Conservation (phyloP, 768 basidiomycete species). For the Collybia sordida region DNA sequence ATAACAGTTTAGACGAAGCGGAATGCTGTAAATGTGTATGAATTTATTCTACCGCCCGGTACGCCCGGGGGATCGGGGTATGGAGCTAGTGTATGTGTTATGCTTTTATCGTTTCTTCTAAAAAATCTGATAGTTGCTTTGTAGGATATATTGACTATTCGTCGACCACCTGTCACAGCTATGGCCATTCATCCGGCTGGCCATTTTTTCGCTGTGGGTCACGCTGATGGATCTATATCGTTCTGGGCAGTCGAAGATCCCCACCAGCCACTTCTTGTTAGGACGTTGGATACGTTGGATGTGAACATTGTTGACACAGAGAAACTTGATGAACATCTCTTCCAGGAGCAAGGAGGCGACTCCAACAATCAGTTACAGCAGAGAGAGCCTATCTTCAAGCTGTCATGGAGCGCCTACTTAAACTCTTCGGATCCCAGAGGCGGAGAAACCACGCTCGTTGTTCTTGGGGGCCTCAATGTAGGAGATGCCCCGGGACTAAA, state of each 20-base stretch:
- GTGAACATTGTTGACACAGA: slow-evolving; percentile 54
- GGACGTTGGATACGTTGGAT: slow-evolving; percentile 59
- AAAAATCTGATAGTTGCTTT: not conserved
- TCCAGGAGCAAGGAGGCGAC: slow-evolving; percentile 15
- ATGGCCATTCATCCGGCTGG: slow-evolving; percentile 73
- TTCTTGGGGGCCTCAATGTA: slow-evolving; percentile 73
- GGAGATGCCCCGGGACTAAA: slow-evolving; percentile 62
- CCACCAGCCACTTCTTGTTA: slow-evolving; percentile 70
- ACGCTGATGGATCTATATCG: slow-evolving; percentile 79
- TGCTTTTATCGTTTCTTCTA: not conserved
- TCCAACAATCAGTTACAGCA: slow-evolving; percentile 12
- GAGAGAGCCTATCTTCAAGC: slow-evolving; percentile 82
- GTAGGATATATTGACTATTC: slow-evolving; percentile 69
- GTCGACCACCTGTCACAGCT: slow-evolving; percentile 68
- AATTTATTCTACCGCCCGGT: slow-evolving; percentile 72
- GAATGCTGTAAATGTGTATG: slow-evolving; percentile 59
- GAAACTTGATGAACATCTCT: slow-evolving; percentile 41
- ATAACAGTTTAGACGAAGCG: slow-evolving; percentile 40
- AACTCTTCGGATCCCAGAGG: slow-evolving; percentile 64
- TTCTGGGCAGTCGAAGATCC: slow-evolving; percentile 85
- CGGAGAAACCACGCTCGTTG: slow-evolving; percentile 69
- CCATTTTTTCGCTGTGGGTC: slow-evolving; percentile 77
- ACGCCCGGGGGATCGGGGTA: slow-evolving; percentile 79
- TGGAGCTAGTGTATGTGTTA: slow-evolving; percentile 43
- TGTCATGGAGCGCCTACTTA: slow-evolving; percentile 80